These are phyloP conservation scores for Beauveria caledonica DNA, from an alignment of 2,329 filamentous ascomycete genomes.

Conservation along the genomic window DNA sequence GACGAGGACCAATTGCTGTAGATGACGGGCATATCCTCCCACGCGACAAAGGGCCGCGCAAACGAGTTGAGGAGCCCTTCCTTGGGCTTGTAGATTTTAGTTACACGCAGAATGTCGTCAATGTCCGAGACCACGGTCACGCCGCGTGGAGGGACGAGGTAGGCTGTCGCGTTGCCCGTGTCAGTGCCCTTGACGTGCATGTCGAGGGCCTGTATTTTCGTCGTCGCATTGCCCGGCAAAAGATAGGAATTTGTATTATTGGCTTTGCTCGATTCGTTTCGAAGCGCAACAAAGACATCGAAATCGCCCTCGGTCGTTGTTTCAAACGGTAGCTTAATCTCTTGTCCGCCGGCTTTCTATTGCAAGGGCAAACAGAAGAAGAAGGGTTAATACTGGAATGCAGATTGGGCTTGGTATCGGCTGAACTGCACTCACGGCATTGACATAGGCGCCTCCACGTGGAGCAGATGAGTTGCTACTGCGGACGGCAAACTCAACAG, in stretches of 20 bases:
- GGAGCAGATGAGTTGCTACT: slow-evolving; percentile 23
- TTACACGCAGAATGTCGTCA: slow-evolving; percentile 72
- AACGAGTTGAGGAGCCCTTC: slow-evolving; percentile 72
- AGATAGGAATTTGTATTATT: slow-evolving; percentile 34
- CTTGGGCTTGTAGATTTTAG: slow-evolving; percentile 69
- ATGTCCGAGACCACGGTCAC: slow-evolving; percentile 70
- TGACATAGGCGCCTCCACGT: slow-evolving; percentile 40
- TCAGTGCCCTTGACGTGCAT: slow-evolving; percentile 56
- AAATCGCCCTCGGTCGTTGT: slow-evolving; percentile 66
- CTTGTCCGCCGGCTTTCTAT: slow-evolving; percentile 50
- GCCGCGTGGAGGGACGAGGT: slow-evolving; percentile 62
- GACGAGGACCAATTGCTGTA: slow-evolving; percentile 67
- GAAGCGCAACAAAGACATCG: slow-evolving; percentile 58
- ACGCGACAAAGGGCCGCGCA: slow-evolving; percentile 58
- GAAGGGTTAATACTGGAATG: no score
- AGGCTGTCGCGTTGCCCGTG: slow-evolving; percentile 67
- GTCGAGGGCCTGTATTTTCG: slow-evolving; percentile 58
- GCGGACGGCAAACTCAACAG: slow-evolving; percentile 44
- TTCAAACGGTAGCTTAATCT: slow-evolving; percentile 53
- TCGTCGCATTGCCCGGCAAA: slow-evolving; percentile 55
- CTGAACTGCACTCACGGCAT: slow-evolving; percentile 26
- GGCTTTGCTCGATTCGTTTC: background rate
- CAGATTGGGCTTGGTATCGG: no score
- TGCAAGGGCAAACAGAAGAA: background rate
- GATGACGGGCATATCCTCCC: slow-evolving; percentile 74